A percentile compares a stretch with the other conserved stretches of the same genome.
Evolutionary conservation across 805 yeast genomes (phyloP).

Genomic region (Millerago galiae): DNA sequence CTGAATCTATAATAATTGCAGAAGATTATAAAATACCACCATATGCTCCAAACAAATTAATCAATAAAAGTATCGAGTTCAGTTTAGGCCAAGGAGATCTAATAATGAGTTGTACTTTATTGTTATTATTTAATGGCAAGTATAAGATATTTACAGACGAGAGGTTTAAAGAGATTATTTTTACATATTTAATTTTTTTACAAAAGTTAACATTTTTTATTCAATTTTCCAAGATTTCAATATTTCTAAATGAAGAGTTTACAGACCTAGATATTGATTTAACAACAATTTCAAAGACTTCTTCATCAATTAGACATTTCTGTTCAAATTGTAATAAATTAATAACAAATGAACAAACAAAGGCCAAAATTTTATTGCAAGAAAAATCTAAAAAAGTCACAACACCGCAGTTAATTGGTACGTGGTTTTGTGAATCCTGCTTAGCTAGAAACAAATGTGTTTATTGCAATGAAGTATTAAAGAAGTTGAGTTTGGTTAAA

Average conservation of each 20-base stretch:
- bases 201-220: slow-evolving; percentile 45
- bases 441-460: slow-evolving; percentile 44
- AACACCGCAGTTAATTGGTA: slow-evolving; percentile 44
- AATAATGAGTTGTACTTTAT: slow-evolving; percentile 50
- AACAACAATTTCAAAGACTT: slow-evolving; percentile 14
- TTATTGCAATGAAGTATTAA: slow-evolving; percentile 70
- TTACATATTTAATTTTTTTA: slow-evolving; percentile 48
- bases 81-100: slow-evolving; percentile 59
- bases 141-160: slow-evolving; percentile 27
- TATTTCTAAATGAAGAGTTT: slow-evolving; percentile 29
- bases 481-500: slow-evolving; percentile 56
- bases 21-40: slow-evolving; percentile 31
- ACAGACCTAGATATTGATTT: slow-evolving; percentile 8
- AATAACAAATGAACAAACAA: slow-evolving; percentile 53
- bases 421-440: slow-evolving; percentile 83
- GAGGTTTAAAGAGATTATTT: slow-evolving; percentile 49
- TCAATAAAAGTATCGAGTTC: slow-evolving; percentile 47
- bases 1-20: neutral
- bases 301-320: slow-evolving; percentile 42
- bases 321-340: slow-evolving; percentile 57
- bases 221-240: slow-evolving; percentile 50
- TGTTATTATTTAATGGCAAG: slow-evolving; percentile 43
- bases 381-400: neutral
- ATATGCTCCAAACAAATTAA: slow-evolving; percentile 49
- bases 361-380: slow-evolving; percentile 28